These are phyloP conservation scores for Debaryomycetaceae sp. DNA, from an alignment of 1,139 yeast genomes.

Conservation along the genomic window DNA sequence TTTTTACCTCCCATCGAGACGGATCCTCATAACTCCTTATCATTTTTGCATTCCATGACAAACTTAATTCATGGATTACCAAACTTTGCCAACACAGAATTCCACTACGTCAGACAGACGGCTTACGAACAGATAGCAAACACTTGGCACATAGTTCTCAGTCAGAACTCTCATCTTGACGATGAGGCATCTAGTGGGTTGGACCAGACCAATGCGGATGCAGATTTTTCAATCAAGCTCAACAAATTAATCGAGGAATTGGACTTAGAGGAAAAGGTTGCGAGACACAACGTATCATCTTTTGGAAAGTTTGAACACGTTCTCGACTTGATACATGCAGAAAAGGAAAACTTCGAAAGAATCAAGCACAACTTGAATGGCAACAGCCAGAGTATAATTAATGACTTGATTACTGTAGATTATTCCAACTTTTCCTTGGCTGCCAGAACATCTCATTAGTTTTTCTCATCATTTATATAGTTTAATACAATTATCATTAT, in stretches of 20 bases:
- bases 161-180: constrained; percentile 26
- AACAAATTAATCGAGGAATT: constrained; percentile 32
- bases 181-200: constrained; percentile 9
- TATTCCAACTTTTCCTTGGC: constrained; percentile 39
- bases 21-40: constrained; percentile 54
- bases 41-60: constrained; percentile 67
- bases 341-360: constrained; percentile 26
- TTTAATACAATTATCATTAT: background rate
- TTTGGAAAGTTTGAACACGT: constrained; percentile 48
- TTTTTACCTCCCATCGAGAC: constrained; percentile 77
- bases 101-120: constrained; percentile 66
- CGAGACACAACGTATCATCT: constrained; percentile 56
- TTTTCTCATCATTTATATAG: background rate
- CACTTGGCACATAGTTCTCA: constrained; percentile 68
- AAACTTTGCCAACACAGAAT: constrained; percentile 63
- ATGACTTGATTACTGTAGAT: constrained; percentile 44
- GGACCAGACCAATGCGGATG: constrained; percentile 1
- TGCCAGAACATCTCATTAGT: constrained; percentile 12
- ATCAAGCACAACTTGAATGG: constrained; percentile 17
- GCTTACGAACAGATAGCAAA: constrained; percentile 79
- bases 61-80: constrained; percentile 67
- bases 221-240: constrained; percentile 23
- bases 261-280: constrained; percentile 44
- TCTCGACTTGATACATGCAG: constrained; percentile 43
- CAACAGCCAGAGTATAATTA: constrained; percentile 20